Conservation (phyloP, 352 stramenopile species). For the Phytophthora multivora region DNA sequence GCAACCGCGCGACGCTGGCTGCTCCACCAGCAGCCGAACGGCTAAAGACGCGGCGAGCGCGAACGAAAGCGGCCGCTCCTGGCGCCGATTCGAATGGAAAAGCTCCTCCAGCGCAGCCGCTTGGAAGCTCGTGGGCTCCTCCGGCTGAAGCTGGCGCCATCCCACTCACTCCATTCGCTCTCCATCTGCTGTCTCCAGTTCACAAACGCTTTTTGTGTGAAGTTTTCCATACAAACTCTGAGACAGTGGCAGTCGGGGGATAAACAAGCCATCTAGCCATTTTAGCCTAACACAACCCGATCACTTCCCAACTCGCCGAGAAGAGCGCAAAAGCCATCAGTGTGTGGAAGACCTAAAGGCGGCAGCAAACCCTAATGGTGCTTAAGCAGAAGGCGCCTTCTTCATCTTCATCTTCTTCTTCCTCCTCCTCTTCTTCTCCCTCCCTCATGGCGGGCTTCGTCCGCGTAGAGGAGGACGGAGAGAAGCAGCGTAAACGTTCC, state of each 20-base stretch:
- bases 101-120: conserved; percentile 15
- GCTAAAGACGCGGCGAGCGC: not conserved
- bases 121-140: conserved; percentile 3
- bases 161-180: not conserved
- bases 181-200: conserved; percentile 2
- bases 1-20: conserved; percentile 12
- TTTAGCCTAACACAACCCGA: not conserved
- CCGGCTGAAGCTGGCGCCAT: not conserved
- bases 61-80: not conserved
- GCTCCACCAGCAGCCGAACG: conserved; percentile 2
- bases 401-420: conserved; percentile 3
- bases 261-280: conserved; percentile 20
- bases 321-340: conserved; percentile 1
- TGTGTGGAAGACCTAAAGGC: not conserved
- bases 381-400: conserved; percentile 17
- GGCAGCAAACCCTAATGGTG: conserved; percentile 8
- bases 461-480: conserved; percentile 54
- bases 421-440: conserved; percentile 2
- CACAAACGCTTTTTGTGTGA: not conserved
- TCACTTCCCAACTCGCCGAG: conserved; percentile 24
- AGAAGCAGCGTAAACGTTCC: conserved; percentile 40
- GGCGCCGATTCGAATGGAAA: not conserved
- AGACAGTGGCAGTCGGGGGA: conserved; percentile 21
- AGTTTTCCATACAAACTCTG: conserved; percentile 20
- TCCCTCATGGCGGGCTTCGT: conserved; percentile 54